Evolutionary conservation across 1,284 basidiomycete genomes (phyloP), one percentile per base, ranked within the genome.

Genomic region (Malassezia sp.): DNA sequence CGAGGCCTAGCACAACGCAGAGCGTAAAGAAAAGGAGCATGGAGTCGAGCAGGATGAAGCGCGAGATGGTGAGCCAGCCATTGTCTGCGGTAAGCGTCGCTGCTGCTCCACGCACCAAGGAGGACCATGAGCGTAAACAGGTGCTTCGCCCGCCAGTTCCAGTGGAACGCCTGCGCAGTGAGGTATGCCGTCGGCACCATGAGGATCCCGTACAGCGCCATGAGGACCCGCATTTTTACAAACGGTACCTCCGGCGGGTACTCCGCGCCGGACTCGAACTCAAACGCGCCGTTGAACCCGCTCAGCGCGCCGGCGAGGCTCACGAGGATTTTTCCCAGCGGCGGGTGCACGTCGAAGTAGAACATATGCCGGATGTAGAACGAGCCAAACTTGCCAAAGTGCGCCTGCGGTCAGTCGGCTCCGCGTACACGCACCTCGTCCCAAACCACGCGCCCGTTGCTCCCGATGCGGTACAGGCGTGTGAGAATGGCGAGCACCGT

Each of bases 1-100:
- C 81, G 42, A 97, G 76, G 70, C 84, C 89, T 72, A 93, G 90
- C 53, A 91, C 84, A 27, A 90, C 91, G 63, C 86, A 83, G 74
- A 95, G 89, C 22, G 91, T 97, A 75, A 97, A 97, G 77, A 90
- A 93, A 35, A 97, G 76, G 10, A 97, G 76, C 87, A 97, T 95
- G 22, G 91, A 90, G 71, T 97, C 91, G 64, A 97, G 77, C 42
- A 97, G 79, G 73, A 97, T 91, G 72, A 97, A 97, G 15, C 91
- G 80, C 35, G 89, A 93, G 69, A 96, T 97, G 63, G 82, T 84
- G 42, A 95, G 74, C 89, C 89, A 96, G 57, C 84, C 90, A 56
- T 95, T 80, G 74, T 96, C 91, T 89, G 52, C 23, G 24, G 42
- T 32, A 5, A 38, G 37, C 28, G n/a, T n/a, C n/a, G n/a, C n/a